phyloP scores from a whole-genome alignment of 2,329 filamentous ascomycete genomes.

The Xylaria sp. region DNA sequence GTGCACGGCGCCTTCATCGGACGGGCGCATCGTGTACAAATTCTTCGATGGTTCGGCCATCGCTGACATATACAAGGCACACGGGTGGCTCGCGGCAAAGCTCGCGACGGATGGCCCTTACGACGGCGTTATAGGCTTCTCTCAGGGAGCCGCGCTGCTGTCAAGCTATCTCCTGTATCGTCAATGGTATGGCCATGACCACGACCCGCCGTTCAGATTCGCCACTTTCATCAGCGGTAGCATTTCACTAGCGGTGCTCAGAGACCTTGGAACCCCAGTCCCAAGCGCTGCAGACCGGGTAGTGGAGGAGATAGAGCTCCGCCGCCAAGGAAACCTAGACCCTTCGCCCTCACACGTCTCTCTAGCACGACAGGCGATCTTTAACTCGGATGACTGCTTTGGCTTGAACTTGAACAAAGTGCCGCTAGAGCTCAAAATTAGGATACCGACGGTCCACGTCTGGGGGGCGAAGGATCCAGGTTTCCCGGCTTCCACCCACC shows the following conservation, averaged over 20 bases:
- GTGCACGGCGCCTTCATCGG: slow-evolving; percentile 16
- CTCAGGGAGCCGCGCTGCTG: slow-evolving; percentile 52
- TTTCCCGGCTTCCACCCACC: slow-evolving; percentile 45
- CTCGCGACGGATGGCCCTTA: slow-evolving; percentile 46
- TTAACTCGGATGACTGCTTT: slow-evolving; percentile 50
- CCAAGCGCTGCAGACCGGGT: slow-evolving; percentile 47
- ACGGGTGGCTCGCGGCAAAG: slow-evolving; percentile 52
- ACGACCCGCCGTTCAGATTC: slow-evolving; percentile 52
- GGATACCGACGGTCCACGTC: slow-evolving; percentile 48
- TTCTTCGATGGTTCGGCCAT: slow-evolving; percentile 39
- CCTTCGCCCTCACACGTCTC: slow-evolving; percentile 38
- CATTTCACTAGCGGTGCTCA: slow-evolving; percentile 47
- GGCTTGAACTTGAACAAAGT: slow-evolving; percentile 48
- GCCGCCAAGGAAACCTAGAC: slow-evolving; percentile 31
- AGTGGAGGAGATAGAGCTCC: slow-evolving; percentile 43
- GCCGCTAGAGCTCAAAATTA: slow-evolving; percentile 47
- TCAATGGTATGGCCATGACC: slow-evolving; percentile 47
- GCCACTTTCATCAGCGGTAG: slow-evolving; percentile 56
- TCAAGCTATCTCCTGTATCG: slow-evolving; percentile 56
- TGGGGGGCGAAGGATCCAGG: slow-evolving; percentile 45
- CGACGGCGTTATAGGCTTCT: slow-evolving; percentile 46
- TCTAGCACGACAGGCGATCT: slow-evolving; percentile 43
- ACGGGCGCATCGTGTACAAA: slow-evolving; percentile 30
- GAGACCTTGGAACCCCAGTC: slow-evolving; percentile 51
- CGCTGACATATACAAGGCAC: slow-evolving; percentile 50